These are phyloP conservation scores for Russula olivacea DNA, from an alignment of 768 basidiomycete genomes.

Conservation along the genomic window DNA sequence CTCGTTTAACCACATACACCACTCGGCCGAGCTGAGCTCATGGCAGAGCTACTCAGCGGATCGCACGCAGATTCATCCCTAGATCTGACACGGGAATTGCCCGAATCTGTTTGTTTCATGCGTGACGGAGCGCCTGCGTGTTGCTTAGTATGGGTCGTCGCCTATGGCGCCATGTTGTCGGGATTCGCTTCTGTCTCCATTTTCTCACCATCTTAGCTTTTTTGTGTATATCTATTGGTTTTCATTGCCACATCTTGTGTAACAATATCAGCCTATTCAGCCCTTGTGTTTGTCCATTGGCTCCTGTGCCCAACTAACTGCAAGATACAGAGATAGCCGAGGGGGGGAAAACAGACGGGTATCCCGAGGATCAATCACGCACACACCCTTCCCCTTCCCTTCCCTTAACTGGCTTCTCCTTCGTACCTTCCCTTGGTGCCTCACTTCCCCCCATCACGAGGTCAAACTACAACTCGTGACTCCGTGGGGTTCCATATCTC, in stretches of 20 bases:
- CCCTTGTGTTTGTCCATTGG: not conserved
- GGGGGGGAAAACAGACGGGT: not conserved
- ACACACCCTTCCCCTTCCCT: constrained; percentile 2
- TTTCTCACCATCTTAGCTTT: constrained; percentile 11
- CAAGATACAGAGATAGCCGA: not conserved
- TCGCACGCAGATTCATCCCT: constrained; percentile 56
- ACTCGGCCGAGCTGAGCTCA: constrained; percentile 42
- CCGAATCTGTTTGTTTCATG: constrained; percentile 19
- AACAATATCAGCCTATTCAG: constrained; percentile 25
- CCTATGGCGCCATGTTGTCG: constrained; percentile 17
- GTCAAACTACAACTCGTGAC: not conserved
- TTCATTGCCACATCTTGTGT: constrained; percentile 18
- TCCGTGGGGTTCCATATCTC: constrained; percentile 6
- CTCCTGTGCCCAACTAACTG: not conserved
- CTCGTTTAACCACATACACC: constrained; percentile 16
- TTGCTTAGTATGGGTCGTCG: constrained; percentile 22
- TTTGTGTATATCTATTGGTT: constrained; percentile 21
- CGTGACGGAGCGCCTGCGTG: constrained; percentile 21
- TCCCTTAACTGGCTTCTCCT: not conserved
- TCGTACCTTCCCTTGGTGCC: constrained; percentile 8
- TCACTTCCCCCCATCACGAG: constrained; percentile 2
- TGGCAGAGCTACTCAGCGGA: constrained; percentile 67
- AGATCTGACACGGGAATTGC: constrained; percentile 28
- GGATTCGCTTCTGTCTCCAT: constrained; percentile 5
- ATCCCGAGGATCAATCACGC: constrained; percentile 14